Evolutionary conservation across 2,329 filamentous ascomycete genomes (phyloP).

Genomic region (Coniella vitis): DNA sequence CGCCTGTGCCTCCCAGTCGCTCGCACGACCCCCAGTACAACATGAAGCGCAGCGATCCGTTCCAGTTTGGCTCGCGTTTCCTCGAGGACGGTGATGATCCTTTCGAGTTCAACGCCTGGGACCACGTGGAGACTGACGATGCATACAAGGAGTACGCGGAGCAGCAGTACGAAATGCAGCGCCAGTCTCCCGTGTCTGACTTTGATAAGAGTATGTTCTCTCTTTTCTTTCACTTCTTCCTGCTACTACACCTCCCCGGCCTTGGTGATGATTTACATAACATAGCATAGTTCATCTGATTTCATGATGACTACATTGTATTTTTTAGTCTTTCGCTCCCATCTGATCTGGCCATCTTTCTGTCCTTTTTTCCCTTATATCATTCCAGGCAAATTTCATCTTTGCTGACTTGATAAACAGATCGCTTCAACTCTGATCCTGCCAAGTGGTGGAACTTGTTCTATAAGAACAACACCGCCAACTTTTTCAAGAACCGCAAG

Average conservation of each 20-base stretch:
- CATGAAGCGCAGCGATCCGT: slow-evolving; percentile 83
- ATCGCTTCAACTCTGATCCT: slow-evolving; percentile 80
- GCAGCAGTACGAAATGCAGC: slow-evolving; percentile 77
- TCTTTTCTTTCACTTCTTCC: slow-evolving; percentile 5
- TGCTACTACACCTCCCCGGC: slow-evolving; percentile 18
- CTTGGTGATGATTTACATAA: slow-evolving; percentile 40
- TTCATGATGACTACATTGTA: slow-evolving; percentile 54
- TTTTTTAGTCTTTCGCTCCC: slow-evolving; percentile 64
- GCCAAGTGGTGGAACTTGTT: slow-evolving; percentile 98
- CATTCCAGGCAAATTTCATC: slow-evolving; percentile 6
- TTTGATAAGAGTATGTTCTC: slow-evolving; percentile 72
- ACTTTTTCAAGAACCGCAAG: slow-evolving; percentile 98
- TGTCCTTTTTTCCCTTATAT: not conserved
- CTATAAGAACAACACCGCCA: slow-evolving; percentile 94
- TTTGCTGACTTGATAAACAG: slow-evolving; percentile 41
- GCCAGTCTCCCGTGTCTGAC: slow-evolving; percentile 78
- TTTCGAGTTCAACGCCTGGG: slow-evolving; percentile 98
- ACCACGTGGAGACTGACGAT: slow-evolving; percentile 91
- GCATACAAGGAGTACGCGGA: slow-evolving; percentile 81
- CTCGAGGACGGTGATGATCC: slow-evolving; percentile 81
- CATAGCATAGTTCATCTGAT: slow-evolving; percentile 72
- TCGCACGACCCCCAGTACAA: slow-evolving; percentile 68
- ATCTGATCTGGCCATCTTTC: slow-evolving; percentile 46
- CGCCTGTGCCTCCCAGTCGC: slow-evolving; percentile 51
- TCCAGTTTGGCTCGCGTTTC: slow-evolving; percentile 87